Base-by-base conservation (phyloP, 2,329 filamentous ascomycete species). In the Colletotrichum incanum region DNA sequence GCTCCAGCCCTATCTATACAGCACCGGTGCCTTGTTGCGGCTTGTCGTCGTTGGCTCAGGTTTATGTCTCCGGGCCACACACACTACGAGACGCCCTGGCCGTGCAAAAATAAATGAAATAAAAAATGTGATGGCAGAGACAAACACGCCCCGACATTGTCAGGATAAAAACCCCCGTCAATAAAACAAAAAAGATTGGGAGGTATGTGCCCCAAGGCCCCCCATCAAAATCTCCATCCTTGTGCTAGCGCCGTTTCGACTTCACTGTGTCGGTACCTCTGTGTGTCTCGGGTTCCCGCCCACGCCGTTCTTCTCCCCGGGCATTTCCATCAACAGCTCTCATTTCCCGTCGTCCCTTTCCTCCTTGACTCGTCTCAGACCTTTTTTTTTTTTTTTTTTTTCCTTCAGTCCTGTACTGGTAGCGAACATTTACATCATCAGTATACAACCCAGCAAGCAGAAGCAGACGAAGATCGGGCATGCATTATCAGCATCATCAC, bases 221-320 rank as follows among this genome's bases (percentile, higher is more conserved):
- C 61, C 56, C 64, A 49, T 67, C 68, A 43, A 56, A 56, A 67
- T 71, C 67, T 62, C 67, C 58, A 67, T 71, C 56, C 34, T 55
- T 58, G 68, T 49, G 41, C 41, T 68, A 71, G 69, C 65, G 69
- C 50, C 58, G 58, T 71, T 62, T 68, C 65, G 69, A 63, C 68
- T 62, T 65, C 54, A 45, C 58, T 67, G 65, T 63, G 65, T 47
- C 52, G 65, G 58, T 71, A 68, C 65, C 34, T 68, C 43, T 66
- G 7, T 47, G 39, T 60, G 45, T 70, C 67, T 66, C 31, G 67
- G 37, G 39, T 56, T 66, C 28, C 67, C 63, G 67, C 43, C 67
- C 47, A 34, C 67, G 37, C 55, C 54, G 52, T 54, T 52, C 54
- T 66, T 66, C 62, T 66, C 66, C 37, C 54, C 55, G n/a, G 45